Evolutionary conservation across 208 protist genomes (phyloP).

Genomic region (Endotrypanum monterogeii): DNA sequence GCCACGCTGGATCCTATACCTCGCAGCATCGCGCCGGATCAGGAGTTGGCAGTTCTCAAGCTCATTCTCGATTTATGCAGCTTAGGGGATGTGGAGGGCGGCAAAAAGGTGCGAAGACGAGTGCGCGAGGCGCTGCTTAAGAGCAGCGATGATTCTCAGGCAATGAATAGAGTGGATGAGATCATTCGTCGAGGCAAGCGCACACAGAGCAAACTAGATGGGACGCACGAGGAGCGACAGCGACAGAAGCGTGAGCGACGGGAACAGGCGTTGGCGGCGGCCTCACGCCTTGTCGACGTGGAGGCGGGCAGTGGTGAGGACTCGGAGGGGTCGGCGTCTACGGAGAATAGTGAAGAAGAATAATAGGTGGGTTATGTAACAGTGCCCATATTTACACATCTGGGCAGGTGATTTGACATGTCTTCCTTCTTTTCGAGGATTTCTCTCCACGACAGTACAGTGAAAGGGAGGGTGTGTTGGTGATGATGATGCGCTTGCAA

Average conservation of each 20-base stretch:
- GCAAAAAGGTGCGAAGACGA: constrained; percentile 57
- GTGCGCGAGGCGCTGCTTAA: constrained; percentile 52
- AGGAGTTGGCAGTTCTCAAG: constrained; percentile 64
- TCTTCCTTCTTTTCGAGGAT: neutral
- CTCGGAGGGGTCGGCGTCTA: constrained; percentile 40
- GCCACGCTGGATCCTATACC: constrained; percentile 15
- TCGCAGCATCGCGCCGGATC: constrained; percentile 43
- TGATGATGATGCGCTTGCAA: neutral
- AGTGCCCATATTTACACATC: neutral
- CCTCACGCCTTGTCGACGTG: constrained; percentile 56
- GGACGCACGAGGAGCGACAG: constrained; percentile 58
- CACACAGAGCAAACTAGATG: constrained; percentile 62
- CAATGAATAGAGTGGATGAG: constrained; percentile 43
- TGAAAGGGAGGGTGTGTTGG: neutral
- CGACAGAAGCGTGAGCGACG: constrained; percentile 51
- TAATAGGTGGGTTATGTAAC: neutral
- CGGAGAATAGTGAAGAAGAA: constrained; percentile 26
- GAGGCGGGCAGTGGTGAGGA: constrained; percentile 71
- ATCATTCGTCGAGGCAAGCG: constrained; percentile 51
- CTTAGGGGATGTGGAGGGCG: constrained; percentile 50
- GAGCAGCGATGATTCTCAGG: constrained; percentile 43
- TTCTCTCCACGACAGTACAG: neutral
- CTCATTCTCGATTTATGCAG: constrained; percentile 57
- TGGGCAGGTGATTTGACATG: neutral
- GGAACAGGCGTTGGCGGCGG: constrained; percentile 36